Evolutionary conservation across 2,329 filamentous ascomycete species (phyloP).

Genomic region (Aspergillus novofumigatus): DNA sequence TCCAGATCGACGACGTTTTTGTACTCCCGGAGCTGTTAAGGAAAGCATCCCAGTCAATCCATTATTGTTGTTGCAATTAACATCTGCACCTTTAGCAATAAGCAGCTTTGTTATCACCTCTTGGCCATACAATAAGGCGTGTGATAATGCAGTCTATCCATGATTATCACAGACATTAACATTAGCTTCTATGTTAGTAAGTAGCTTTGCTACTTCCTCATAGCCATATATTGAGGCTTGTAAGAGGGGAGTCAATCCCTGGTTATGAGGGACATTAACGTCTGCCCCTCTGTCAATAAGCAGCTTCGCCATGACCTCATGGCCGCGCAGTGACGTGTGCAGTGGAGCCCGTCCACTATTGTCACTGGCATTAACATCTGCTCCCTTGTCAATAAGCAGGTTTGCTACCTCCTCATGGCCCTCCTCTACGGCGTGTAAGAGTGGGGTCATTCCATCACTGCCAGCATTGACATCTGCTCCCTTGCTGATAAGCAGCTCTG

Average conservation of each 20-base stretch:
- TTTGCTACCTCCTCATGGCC: too few relatives aligned
- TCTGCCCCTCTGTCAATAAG: constrained; percentile 9
- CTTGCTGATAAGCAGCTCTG: too few relatives aligned
- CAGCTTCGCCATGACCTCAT: too few relatives aligned
- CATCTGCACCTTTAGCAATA: constrained; percentile 7
- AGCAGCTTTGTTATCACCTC: constrained; percentile 2
- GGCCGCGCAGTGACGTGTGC: too few relatives aligned
- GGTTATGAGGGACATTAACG: not conserved
- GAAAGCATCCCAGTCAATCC: too few relatives aligned
- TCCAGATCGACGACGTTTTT: too few relatives aligned
- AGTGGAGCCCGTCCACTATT: too few relatives aligned
- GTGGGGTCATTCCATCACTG: too few relatives aligned
- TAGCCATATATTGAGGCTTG: too few relatives aligned
- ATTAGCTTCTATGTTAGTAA: constrained; percentile 8
- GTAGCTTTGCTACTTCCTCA: constrained; percentile 1
- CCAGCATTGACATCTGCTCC: too few relatives aligned
- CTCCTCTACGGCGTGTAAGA: too few relatives aligned
- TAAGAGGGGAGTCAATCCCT: not conserved
- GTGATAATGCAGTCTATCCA: not conserved
- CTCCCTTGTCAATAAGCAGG: not conserved
- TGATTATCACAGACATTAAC: not conserved
- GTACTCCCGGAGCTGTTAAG: too few relatives aligned
- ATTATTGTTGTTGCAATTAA: constrained; percentile 5
- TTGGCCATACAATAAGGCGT: not conserved
- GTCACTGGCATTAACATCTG: not conserved